Base-by-base conservation (phyloP, 1,139 yeast genomes). In the Kodamaea suecica region DNA sequence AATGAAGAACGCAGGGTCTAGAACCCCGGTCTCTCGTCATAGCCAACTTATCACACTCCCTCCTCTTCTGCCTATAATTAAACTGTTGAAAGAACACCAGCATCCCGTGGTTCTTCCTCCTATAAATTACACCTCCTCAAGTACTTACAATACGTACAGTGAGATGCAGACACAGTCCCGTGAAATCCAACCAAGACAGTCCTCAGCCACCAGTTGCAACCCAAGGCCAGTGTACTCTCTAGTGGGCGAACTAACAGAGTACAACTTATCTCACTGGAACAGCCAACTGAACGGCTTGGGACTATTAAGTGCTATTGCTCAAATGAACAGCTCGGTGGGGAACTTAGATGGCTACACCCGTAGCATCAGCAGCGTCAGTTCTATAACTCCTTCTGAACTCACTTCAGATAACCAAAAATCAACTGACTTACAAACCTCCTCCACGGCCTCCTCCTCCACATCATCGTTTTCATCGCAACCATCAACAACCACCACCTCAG, bases 1-100 rank as follows among this genome's bases (percentile, higher is more conserved):
- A 27, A 62, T 61, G 66, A 53, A 57, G 40, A 42, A 45, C 23
- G 28, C 29, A 10, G 27, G 23, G 13, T 17, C 30, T 5, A 15
- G 11, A 12, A 16, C 30, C 9, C 30, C 30, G 13, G 17, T 27
- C 17, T 6, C 5, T 8, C 17, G 6, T 12, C 19, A 21, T 28
- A 16, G 29, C 11, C n/a, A n/a, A n/a, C 23, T 9, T 13, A 33
- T 33, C 23, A 34, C 38, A 17, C 41, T 45, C 19, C 50, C 48
- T 17, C 50, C 48, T 5, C 37, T 43, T 17, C 38, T 41, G 24
- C 49, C 48, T 10, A 38, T 41, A 29, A 36, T 41, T 33, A 36
- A 34, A 17, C 45, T 41, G 31, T 33, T 34, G 29, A 38, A 26
- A 20, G 21, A 21, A 13, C 20, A 21, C 8, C 21, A 19, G 21